phyloP scores from a whole-genome alignment of 371 early-diverging fungal genomes.

The Mucor racemosus region DNA sequence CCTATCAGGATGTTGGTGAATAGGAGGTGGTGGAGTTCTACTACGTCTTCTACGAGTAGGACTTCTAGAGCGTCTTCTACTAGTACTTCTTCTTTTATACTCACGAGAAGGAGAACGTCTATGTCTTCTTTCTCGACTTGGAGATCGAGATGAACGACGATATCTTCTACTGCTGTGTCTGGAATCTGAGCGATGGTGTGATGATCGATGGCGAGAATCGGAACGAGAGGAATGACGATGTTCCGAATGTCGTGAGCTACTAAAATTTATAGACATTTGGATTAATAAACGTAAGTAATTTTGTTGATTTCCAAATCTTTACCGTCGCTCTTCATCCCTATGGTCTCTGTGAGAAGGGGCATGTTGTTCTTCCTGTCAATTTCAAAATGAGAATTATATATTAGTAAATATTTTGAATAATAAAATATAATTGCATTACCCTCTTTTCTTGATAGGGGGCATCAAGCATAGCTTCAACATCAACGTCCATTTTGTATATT shows the following conservation, averaged over 20 bases:
- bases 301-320: neutral
- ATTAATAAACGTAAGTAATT: neutral
- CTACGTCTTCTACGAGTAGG: slow-evolving; percentile 37
- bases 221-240: slow-evolving; percentile 21
- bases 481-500: slow-evolving; percentile 49
- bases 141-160: slow-evolving; percentile 48
- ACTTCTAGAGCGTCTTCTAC: slow-evolving; percentile 22
- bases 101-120: slow-evolving; percentile 34
- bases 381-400: neutral
- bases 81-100: slow-evolving; percentile 34
- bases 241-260: slow-evolving; percentile 15
- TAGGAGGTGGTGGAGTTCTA: slow-evolving; percentile 31
- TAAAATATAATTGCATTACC: slow-evolving; percentile 18
- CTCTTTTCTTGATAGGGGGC: slow-evolving; percentile 80
- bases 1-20: slow-evolving; percentile 42
- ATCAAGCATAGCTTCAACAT: slow-evolving; percentile 87
- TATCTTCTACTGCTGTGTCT: slow-evolving; percentile 37
- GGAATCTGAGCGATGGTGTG: slow-evolving; percentile 36
- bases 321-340: slow-evolving; percentile 37
- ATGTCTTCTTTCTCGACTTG: slow-evolving; percentile 38
- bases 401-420: slow-evolving; percentile 1
- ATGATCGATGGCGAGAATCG: slow-evolving; percentile 43
- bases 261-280: neutral
- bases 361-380: neutral
- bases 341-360: slow-evolving; percentile 11